Evolutionary conservation across 2,329 filamentous ascomycete species (phyloP), one percentile per base, ranked within the genome.

Genomic region (Corynespora cassiicola): DNA sequence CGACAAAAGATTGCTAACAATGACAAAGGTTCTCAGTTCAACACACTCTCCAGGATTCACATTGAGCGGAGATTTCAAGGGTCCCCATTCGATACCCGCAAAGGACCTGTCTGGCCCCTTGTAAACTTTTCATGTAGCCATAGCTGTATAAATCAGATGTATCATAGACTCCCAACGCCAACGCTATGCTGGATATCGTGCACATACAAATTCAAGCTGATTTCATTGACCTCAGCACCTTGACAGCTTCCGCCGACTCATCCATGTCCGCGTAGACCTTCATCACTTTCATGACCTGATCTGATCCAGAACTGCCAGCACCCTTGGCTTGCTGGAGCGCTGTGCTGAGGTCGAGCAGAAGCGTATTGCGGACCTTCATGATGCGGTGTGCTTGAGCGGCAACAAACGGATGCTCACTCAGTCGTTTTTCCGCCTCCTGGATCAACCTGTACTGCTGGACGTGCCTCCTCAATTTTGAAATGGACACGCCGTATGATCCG

Each of bases 41-140:
- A 95, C 92, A 6, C 79, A 94, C 62, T 85, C 87, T 2, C 91
- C 94, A 1, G 92, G 90, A 0, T 83, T 99, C 74, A 90, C 85
- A 65, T 72, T 99, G 66, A 95, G 82, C 64, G 92, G 91, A 40
- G 82, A 86, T 37, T 87, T 94, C 67, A 82, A 73, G 57, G 76
- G 85, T 9, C 31, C 62, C 5, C 52, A 68, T 26, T 70, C 65
- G 12, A 61, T 71, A 51, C 42, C 61, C n/a, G 54, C 67, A 11
- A 71, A 66, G 49, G 70, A 73, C 6, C 37, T 70, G 20, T 52
- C 54, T n/a, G 61, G 61, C 5, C 60, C 61, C 15, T 49, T 66
- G 54, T 66, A 63, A 38, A 42, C 39, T 42, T 44, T 42, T 42
- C 40, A 43, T 52, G 35, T 54, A 54, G 47, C 35, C 30, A 42